Base-by-base conservation (phyloP, 495 filamentous ascomycete genomes). In the Mytilinidion resinicola region DNA sequence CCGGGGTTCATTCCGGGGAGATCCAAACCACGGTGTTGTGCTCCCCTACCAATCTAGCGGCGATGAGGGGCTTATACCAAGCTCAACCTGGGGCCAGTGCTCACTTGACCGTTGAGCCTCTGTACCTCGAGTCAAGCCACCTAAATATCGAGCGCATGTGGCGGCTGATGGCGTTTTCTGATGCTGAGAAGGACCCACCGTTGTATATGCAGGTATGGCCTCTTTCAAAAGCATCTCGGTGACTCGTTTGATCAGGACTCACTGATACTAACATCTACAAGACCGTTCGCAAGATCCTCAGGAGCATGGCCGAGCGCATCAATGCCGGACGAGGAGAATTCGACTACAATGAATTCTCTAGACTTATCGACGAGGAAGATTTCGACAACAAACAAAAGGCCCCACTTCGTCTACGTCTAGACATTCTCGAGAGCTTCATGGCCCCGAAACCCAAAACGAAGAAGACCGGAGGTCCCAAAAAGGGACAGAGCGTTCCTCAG, bases 81-180 rank as follows among this genome's bases (percentile, higher is more conserved):
- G 17, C 11, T 42, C 39, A 14, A 4, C 39, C 39, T 14, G 21
- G 50, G 4, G 64, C 57, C 3, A 42, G 41, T 5, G 49, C 63
- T 38, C 46, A 62, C 39, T 59, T 67, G 41, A 51, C 57, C 0
- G 77, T 87, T 1, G 72, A 76, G 43, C 75, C 81, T 4, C 68
- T 88, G 20, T 70, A 78, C 4, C 76, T 91, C 30, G 74, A 80
- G 30, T 72, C 85, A 51, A 67, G 69, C 0, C 72, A 87, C 46
- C 76, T 91, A 1, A 85, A 84, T 61, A 80, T 81, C 0, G 77
- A 78, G 53, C 76, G 81, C 4, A 86, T 88, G 80, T 66, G 85
- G 36, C 80, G 82, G 42, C 77, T 90, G 4, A 87, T 89, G 86
- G 81, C 82, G 1, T 78, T 86, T 9, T 74, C 72, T 9, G 69